A percentile compares a stretch with the other conserved stretches of the same genome.
phyloP scores from a whole-genome alignment of 2,329 filamentous ascomycete species.

The Monosporascus ibericus region DNA sequence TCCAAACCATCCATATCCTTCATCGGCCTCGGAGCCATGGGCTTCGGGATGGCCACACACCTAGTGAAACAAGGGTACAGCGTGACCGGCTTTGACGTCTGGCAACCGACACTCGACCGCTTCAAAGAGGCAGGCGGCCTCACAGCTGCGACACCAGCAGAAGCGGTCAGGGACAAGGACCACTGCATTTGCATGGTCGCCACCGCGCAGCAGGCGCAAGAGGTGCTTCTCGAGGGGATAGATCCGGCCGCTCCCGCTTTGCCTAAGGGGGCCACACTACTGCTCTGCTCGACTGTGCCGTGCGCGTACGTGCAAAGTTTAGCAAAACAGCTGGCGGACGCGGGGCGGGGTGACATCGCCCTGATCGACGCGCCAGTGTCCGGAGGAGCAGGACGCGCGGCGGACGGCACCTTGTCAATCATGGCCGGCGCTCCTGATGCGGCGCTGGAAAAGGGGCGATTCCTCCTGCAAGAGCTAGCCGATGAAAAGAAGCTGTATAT shows the following conservation, averaged over 20 bases:
- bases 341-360: slow-evolving; percentile 55
- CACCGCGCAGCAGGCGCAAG: slow-evolving; percentile 61
- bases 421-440: slow-evolving; percentile 60
- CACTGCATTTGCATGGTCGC: slow-evolving; percentile 73
- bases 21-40: slow-evolving; percentile 75
- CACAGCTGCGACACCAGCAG: slow-evolving; percentile 52
- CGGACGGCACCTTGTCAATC: slow-evolving; percentile 67
- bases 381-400: slow-evolving; percentile 62
- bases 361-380: slow-evolving; percentile 70
- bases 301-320: slow-evolving; percentile 59
- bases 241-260: slow-evolving; percentile 43
- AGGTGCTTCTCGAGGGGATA: slow-evolving; percentile 55
- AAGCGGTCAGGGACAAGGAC: slow-evolving; percentile 52
- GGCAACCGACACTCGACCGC: slow-evolving; percentile 57
- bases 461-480: slow-evolving; percentile 58
- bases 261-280: slow-evolving; percentile 51
- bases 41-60: slow-evolving; percentile 74
- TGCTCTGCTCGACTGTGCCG: slow-evolving; percentile 66
- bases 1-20: slow-evolving; percentile 48
- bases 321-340: slow-evolving; percentile 45
- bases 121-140: slow-evolving; percentile 59
- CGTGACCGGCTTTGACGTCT: slow-evolving; percentile 69
- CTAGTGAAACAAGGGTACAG: slow-evolving; percentile 60
- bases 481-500: slow-evolving; percentile 56
- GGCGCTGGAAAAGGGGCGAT: slow-evolving; percentile 50